Evolutionary conservation across 257 asterid species (phyloP).

Genomic region (Euphrasia confusa): DNA sequence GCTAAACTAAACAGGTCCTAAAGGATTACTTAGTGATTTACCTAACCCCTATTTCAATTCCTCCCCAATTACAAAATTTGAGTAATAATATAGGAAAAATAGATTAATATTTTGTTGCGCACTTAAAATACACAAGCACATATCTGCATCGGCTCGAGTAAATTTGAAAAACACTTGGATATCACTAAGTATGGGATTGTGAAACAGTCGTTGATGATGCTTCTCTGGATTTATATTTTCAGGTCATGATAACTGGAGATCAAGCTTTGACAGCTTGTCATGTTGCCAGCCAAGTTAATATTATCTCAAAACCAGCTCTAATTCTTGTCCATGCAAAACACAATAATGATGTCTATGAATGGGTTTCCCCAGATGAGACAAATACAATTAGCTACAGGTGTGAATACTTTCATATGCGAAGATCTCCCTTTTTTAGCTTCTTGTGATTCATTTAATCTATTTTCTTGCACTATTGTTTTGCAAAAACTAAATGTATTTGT

Average conservation of each 20-base stretch:
- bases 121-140: neutral
- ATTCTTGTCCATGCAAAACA: slow-evolving; percentile 60
- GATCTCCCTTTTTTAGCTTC: slow-evolving; percentile 12
- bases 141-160: slow-evolving; percentile 4
- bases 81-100: neutral
- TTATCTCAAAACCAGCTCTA: slow-evolving; percentile 78
- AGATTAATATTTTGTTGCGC: slow-evolving; percentile 10
- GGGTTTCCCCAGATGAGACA: slow-evolving; percentile 93
- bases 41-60: neutral
- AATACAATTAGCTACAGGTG: slow-evolving; percentile 56
- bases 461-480: slow-evolving; percentile 13
- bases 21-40: neutral
- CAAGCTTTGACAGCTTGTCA: slow-evolving; percentile 99
- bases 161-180: slow-evolving; percentile 1
- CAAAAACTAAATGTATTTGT: slow-evolving; percentile 6
- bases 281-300: slow-evolving; percentile 92
- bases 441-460: slow-evolving; percentile 7
- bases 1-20: neutral
- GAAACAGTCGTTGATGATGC: slow-evolving; percentile 13
- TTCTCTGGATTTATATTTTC: slow-evolving; percentile 22
- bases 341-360: slow-evolving; percentile 49
- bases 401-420: slow-evolving; percentile 18
- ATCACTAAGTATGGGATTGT: neutral
- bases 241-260: slow-evolving; percentile 99
- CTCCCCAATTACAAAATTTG: neutral